These are phyloP conservation scores for Juglanconis sp. DNA, from an alignment of 2,329 filamentous ascomycete species.

Conservation along the genomic window DNA sequence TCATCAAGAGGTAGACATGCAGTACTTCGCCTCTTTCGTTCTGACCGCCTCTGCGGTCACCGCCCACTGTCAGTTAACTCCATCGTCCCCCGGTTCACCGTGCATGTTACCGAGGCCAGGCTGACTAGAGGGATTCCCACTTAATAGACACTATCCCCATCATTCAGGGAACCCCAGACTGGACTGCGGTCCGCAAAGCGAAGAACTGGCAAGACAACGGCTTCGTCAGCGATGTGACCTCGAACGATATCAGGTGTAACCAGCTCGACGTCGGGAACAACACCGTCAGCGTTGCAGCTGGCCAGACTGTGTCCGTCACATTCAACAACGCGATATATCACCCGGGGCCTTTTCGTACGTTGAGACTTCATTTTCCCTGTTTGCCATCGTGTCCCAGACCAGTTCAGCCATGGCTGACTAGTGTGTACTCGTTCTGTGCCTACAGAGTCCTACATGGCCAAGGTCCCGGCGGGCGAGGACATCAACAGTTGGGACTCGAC, in stretches of 20 bases:
- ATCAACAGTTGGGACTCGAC: slow-evolving; percentile 31
- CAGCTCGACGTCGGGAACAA: slow-evolving; percentile 22
- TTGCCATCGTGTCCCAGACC: not conserved
- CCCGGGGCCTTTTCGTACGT: slow-evolving; percentile 31
- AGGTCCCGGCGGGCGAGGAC: slow-evolving; percentile 32
- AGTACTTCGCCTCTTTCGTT: slow-evolving; percentile 20
- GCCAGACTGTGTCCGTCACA: slow-evolving; percentile 36
- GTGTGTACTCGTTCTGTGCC: not conserved
- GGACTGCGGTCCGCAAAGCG: slow-evolving; percentile 22
- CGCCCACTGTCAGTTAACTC: slow-evolving; percentile 24
- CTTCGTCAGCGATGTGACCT: slow-evolving; percentile 25
- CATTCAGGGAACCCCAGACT: slow-evolving; percentile 15
- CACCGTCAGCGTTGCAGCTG: slow-evolving; percentile 32
- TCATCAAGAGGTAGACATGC: slow-evolving; percentile 17
- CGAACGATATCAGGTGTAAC: slow-evolving; percentile 28
- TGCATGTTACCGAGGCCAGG: too few species aligned
- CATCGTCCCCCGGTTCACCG: too few species aligned
- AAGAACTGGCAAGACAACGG: slow-evolving; percentile 25
- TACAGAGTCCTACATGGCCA: slow-evolving; percentile 33
- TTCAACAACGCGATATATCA: slow-evolving; percentile 35
- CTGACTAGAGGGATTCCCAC: not conserved
- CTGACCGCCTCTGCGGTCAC: slow-evolving; percentile 22
- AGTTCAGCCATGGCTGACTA: too few species aligned
- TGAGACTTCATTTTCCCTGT: not conserved
- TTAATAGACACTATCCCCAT: slow-evolving; percentile 22